Evolutionary conservation across 2,329 filamentous ascomycete species (phyloP), one percentile per base, ranked within the genome.

Genomic region (Diaporthe sp.): DNA sequence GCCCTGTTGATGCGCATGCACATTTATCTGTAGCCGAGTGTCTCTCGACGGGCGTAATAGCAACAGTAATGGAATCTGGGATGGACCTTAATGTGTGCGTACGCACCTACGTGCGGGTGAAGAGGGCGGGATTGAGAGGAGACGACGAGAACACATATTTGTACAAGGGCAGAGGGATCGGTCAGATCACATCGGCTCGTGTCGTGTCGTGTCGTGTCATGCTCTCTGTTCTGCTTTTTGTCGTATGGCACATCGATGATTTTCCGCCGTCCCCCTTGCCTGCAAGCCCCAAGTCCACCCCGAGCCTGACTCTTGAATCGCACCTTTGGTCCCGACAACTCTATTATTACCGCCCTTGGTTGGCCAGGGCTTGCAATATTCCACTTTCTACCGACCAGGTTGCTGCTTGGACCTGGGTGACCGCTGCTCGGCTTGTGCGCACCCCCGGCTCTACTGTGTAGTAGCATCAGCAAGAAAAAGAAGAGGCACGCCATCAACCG

Each of bases 401-500:
- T 53, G 56, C 44, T 53, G 27, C 37, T 39, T 71, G 59, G 56
- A 42, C 56, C 35, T 74, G 70, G 73, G 73, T 56, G 70, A 71
- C 70, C 72, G 74, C 72, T 76, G 75, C 72, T 75, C 70, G 75
- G 74, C 75, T 73, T 71, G 75, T 76, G 74, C 69, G 72, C 59
- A 39, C 47, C 30, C 44, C 12, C 63, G 63, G 32, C 42, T 56
- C 70, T 72, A n/a, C n/a, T n/a, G n/a, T n/a, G n/a, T 47, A 27
- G 44, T 69, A 53, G 27, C 22, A 58, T 50, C 44, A 50, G 44
- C 44, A 30, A 51, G 53, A 39, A 37, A 27, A 53, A 59, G 53
- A 53, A 51, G 65, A 56, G 56, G 32, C 61, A 68, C 63, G 51
- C 63, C 58, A 72, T 32, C 37, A 50, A n/a, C 47, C 63, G n/a